Evolutionary conservation across 192 early-diverging fungal species (phyloP).

Genomic region (Backusella liffmaniae): DNA sequence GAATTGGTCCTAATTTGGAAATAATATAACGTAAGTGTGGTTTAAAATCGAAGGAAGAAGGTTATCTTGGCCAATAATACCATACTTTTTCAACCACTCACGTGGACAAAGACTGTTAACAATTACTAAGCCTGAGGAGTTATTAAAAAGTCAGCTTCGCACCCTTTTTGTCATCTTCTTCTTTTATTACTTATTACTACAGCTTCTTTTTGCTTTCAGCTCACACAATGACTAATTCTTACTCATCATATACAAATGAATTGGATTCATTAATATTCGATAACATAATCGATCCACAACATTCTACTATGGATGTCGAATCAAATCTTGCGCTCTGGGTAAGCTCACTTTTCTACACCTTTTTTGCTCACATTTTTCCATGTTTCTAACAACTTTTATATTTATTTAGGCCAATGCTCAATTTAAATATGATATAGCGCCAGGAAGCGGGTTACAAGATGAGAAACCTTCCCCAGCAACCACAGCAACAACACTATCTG

Average conservation of each 20-base stretch:
- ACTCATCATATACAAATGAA: not conserved
- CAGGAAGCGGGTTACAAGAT: conserved; percentile 40
- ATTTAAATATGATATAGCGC: conserved; percentile 63
- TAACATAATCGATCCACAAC: conserved; percentile 2
- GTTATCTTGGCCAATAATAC: not conserved
- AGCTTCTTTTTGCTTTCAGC: not conserved
- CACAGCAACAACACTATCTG: not conserved
- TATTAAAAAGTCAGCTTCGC: not conserved
- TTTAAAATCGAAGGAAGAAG: not conserved
- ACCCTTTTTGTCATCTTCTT: conserved; percentile 2
- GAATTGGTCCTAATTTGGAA: not conserved
- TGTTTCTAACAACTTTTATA: not conserved
- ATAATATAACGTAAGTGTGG: not conserved
- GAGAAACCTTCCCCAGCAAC: conserved; percentile 7
- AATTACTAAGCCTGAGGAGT: not conserved
- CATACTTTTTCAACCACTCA: not conserved
- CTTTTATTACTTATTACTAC: not conserved
- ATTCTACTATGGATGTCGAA: not conserved
- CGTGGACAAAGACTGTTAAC: not conserved
- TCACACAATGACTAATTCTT: conserved; percentile 2
- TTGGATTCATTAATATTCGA: conserved; percentile 19
- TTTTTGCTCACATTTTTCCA: not conserved
- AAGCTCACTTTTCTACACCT: not conserved
- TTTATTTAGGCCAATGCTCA: conserved; percentile 56
- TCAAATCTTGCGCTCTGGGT: conserved; percentile 25